Evolutionary conservation across 2,329 filamentous ascomycete species (phyloP).

Genomic region (Diaporthe ilicicola): DNA sequence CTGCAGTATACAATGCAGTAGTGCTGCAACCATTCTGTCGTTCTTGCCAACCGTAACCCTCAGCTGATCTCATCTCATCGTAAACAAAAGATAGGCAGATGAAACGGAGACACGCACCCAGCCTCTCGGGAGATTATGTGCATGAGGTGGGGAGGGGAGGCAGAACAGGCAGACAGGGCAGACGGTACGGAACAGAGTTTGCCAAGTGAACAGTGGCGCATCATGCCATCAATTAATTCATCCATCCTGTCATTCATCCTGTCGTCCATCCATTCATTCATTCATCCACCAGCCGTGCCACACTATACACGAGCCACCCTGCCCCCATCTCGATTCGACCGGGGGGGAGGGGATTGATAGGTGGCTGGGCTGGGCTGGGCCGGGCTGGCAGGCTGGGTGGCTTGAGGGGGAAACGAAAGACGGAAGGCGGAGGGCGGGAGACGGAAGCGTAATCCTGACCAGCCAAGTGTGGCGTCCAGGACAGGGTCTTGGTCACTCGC

Average conservation of each 20-base stretch:
- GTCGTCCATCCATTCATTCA: background rate
- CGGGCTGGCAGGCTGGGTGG: background rate
- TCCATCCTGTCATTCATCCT: background rate
- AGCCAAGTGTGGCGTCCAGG: constrained; percentile 10
- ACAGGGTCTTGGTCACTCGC: constrained; percentile 4
- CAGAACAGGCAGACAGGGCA: background rate
- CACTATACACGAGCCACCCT: too few species aligned
- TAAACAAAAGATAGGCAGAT: background rate
- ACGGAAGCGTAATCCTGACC: background rate
- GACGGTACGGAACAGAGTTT: background rate
- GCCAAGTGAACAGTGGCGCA: background rate
- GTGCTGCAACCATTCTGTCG: background rate
- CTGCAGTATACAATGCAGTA: background rate
- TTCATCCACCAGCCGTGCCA: too few species aligned
- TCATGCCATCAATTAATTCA: background rate
- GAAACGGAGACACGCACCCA: constrained; percentile 2
- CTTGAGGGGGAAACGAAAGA: too few species aligned
- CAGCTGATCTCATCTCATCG: background rate
- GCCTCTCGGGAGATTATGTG: constrained; percentile 7
- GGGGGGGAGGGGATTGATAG: background rate
- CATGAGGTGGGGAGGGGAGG: background rate
- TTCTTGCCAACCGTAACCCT: background rate
- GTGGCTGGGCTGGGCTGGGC: background rate
- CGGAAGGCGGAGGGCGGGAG: background rate
- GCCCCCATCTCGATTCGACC: constrained; percentile 5